Conservation (phyloP, 2,329 filamentous ascomycete genomes). For the Phyllosticta citriasiana region DNA sequence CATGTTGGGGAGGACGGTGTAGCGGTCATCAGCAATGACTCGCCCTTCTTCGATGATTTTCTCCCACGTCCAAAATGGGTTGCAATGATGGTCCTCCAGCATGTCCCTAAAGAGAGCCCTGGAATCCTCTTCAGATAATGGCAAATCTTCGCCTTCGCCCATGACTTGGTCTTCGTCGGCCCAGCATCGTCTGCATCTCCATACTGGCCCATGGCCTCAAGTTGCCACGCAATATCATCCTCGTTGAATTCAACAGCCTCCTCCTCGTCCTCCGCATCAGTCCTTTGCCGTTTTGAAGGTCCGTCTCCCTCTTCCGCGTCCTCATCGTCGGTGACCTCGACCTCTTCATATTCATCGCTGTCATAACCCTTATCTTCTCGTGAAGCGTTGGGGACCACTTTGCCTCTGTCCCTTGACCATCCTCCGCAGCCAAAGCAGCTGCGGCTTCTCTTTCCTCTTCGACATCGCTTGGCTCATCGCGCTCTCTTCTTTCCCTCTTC, state of each 20-base stretch:
- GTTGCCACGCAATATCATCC: constrained; percentile 86
- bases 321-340: constrained; percentile 58
- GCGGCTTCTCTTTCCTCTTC: constrained; percentile 24
- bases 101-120: constrained; percentile 73
- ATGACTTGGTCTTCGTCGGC: constrained; percentile 35
- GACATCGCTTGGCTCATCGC: constrained; percentile 28
- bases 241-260: constrained; percentile 72
- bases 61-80: constrained; percentile 86
- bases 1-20: constrained; percentile 74
- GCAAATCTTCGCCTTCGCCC: constrained; percentile 60
- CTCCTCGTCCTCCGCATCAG: constrained; percentile 34
- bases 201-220: constrained; percentile 81
- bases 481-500: constrained; percentile 47
- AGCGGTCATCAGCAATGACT: constrained; percentile 76
- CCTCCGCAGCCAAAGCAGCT: constrained; percentile 15
- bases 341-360: constrained; percentile 67
- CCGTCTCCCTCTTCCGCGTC: constrained; percentile 37
- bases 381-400: constrained; percentile 19
- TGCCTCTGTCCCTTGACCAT: constrained; percentile 15
- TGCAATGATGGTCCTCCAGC: constrained; percentile 71
- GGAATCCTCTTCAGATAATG: constrained; percentile 66
- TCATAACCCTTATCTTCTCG: constrained; percentile 35
- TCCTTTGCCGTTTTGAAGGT: constrained; percentile 41
- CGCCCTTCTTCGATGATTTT: constrained; percentile 73
- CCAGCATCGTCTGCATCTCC: constrained; percentile 52